These are phyloP conservation scores for Hypoxylon sp. DNA, from an alignment of 2,329 filamentous ascomycete species.

Conservation along the genomic window DNA sequence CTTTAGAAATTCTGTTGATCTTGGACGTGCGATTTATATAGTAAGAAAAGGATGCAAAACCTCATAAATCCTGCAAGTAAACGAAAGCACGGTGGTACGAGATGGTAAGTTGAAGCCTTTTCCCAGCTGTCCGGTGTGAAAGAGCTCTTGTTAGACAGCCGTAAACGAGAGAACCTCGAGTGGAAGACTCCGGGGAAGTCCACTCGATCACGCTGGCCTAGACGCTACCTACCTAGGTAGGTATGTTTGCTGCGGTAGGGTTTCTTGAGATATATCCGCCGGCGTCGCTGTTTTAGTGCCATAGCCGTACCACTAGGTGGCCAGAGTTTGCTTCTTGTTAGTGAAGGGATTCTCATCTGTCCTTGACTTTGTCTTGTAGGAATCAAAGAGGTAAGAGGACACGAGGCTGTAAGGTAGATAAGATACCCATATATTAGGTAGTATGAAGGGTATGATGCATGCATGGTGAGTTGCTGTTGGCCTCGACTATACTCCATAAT, in stretches of 20 bases:
- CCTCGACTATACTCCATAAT: conserved; percentile 1
- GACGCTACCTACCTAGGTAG: background rate
- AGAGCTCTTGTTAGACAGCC: background rate
- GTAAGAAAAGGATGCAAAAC: background rate
- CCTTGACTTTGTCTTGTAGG: background rate
- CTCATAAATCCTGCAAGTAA: background rate
- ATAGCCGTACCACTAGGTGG: conserved; percentile 4
- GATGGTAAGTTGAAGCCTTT: too few species aligned
- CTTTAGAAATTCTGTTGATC: background rate
- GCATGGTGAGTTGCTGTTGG: background rate
- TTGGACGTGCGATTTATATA: background rate
- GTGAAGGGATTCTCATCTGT: background rate
- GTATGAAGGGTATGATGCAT: conserved; percentile 15
- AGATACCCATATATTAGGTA: conserved; percentile 13
- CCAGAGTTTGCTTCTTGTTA: background rate
- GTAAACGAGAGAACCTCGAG: background rate
- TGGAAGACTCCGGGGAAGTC: background rate
- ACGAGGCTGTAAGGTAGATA: background rate
- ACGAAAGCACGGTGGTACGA: background rate
- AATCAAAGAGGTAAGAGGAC: background rate
- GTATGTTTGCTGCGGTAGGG: conserved; percentile 13
- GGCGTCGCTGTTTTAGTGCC: conserved; percentile 18
- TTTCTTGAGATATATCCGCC: conserved; percentile 19
- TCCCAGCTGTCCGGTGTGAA: background rate
- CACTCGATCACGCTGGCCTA: conserved; percentile 2